A percentile compares a stretch with the other conserved stretches of the same genome.
Evolutionary conservation across 2,329 filamentous ascomycete species (phyloP).

Genomic region (Biscogniauxia mediterranea): DNA sequence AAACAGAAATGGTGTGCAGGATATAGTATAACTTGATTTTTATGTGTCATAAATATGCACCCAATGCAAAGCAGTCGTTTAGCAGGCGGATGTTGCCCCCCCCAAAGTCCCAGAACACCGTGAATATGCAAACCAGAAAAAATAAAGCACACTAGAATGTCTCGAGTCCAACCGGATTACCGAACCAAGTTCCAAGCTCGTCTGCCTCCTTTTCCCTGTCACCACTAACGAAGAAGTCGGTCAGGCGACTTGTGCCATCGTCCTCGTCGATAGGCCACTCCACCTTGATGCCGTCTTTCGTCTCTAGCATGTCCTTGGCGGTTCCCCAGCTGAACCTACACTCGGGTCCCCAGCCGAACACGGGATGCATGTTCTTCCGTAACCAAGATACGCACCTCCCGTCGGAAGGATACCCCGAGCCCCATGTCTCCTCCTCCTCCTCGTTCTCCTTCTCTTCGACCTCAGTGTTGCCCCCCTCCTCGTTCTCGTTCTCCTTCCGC

Average conservation of each 20-base stretch:
- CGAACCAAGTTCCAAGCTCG: constrained; percentile 82
- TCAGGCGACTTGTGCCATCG: constrained; percentile 65
- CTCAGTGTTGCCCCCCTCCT: constrained; percentile 17
- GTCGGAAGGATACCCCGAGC: constrained; percentile 92
- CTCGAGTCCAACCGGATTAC: constrained; percentile 65
- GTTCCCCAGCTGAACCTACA: constrained; percentile 96
- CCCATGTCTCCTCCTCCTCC: constrained; percentile 62
- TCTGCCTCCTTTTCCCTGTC: constrained; percentile 48
- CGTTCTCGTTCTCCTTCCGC: constrained; percentile 26
- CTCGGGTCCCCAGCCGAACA: constrained; percentile 94
- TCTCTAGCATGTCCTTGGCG: constrained; percentile 86
- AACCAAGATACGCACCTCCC: constrained; percentile 78
- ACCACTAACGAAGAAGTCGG: constrained; percentile 65
- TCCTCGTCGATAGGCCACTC: constrained; percentile 82
- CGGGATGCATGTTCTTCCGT: constrained; percentile 79
- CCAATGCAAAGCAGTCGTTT: constrained; percentile 14
- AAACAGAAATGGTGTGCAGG: constrained; percentile 18
- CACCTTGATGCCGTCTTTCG: constrained; percentile 68
- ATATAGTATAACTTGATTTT: constrained; percentile 28
- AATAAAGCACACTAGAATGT: constrained; percentile 57
- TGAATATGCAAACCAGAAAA: constrained; percentile 17
- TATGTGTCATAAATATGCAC: constrained; percentile 13
- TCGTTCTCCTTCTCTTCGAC: constrained; percentile 26
- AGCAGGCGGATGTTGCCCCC: constrained; percentile 1
- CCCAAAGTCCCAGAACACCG: constrained; percentile 21